Conservation (phyloP, 306 rosid species). For the Neltuma alba region DNA sequence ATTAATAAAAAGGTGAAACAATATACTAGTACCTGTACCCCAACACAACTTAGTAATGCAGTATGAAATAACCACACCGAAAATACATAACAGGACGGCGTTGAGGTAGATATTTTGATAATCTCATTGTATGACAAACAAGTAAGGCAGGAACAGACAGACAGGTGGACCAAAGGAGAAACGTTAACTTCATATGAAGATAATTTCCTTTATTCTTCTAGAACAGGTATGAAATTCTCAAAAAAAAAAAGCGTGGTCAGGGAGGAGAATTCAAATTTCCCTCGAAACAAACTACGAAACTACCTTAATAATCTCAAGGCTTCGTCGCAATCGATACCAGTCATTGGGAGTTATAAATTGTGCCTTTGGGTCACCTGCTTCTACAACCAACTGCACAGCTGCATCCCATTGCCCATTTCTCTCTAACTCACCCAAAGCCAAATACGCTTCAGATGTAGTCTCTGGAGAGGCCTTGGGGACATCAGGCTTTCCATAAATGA, state of each 20-base stretch:
- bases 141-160: background rate
- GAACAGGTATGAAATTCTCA: background rate
- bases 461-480: conserved; percentile 83
- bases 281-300: conserved; percentile 23
- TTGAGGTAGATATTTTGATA: conserved; percentile 18
- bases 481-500: conserved; percentile 89
- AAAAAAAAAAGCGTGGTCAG: conserved; percentile 1
- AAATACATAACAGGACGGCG: conserved; percentile 23
- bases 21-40: conserved; percentile 19
- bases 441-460: conserved; percentile 59
- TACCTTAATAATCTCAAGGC: conserved; percentile 91
- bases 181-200: conserved; percentile 8
- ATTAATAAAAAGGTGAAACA: conserved; percentile 34
- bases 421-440: conserved; percentile 68
- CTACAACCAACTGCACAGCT: conserved; percentile 86
- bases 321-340: conserved; percentile 87
- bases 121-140: conserved; percentile 9
- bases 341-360: conserved; percentile 64
- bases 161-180: conserved; percentile 21
- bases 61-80: conserved; percentile 19
- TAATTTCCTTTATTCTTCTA: conserved; percentile 14
- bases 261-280: conserved; percentile 16
- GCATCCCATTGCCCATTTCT: conserved; percentile 74
- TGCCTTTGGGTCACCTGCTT: conserved; percentile 87
- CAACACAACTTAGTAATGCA: conserved; percentile 28